Percentiles rank a stretch among this genome's conserved stretches.
Evolutionary conservation across 1,284 basidiomycete species (phyloP).

Genomic region (Apiotrichum gamsii): DNA sequence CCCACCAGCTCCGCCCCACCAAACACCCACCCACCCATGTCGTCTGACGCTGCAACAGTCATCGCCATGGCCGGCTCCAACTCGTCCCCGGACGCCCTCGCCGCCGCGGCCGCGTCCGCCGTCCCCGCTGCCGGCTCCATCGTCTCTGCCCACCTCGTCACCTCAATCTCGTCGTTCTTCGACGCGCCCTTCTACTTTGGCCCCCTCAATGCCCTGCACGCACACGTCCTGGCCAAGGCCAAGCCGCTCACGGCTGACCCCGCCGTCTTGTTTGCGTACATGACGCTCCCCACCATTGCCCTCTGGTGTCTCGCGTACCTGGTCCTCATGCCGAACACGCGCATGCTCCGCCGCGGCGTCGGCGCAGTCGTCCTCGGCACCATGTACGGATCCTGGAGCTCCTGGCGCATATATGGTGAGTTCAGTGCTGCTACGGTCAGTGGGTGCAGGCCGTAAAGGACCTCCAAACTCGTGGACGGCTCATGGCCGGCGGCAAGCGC

Average conservation of each 20-base stretch:
- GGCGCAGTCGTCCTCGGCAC: conserved; percentile 20
- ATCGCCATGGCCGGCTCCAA: too few relatives aligned
- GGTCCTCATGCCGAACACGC: conserved; percentile 20
- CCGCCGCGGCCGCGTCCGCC: neutral
- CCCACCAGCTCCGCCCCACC: too few relatives aligned
- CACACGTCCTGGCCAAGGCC: neutral
- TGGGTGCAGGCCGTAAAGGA: too few relatives aligned
- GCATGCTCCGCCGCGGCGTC: conserved; percentile 18
- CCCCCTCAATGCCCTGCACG: neutral
- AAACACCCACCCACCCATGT: too few relatives aligned
- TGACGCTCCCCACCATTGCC: conserved; percentile 11
- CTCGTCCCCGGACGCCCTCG: too few relatives aligned
- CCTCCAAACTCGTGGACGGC: too few relatives aligned
- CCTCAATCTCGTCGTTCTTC: too few relatives aligned
- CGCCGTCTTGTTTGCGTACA: neutral
- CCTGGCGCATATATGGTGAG: conserved; percentile 31
- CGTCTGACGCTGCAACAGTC: too few relatives aligned
- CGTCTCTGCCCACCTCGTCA: neutral
- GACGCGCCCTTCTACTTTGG: neutral
- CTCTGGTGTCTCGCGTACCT: conserved; percentile 26
- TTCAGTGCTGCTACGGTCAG: too few relatives aligned
- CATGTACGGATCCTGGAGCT: conserved; percentile 16
- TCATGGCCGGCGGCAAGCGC: too few relatives aligned
- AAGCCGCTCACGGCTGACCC: neutral
- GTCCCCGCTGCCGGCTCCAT: neutral